Base-by-base conservation (phyloP, 306 rosid species). In the Sicyos edulis region DNA sequence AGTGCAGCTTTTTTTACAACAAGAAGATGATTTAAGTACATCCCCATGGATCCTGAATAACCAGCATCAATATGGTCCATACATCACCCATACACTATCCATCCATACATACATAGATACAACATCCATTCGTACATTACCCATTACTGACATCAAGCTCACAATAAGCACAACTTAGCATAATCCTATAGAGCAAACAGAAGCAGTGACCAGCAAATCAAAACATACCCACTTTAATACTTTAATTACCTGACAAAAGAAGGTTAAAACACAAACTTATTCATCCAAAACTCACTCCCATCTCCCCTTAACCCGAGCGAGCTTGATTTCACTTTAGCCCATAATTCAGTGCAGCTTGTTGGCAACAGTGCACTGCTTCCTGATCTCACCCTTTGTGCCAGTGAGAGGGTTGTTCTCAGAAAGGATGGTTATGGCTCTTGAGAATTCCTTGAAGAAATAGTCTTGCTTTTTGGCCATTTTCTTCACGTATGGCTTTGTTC, bases 401-500 rank as follows among this genome's bases (percentile, higher is more conserved):
- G 97, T 93, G 21, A 93, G 92, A 77, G 99, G 99, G 73, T 89
- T 93, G 85, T 93, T 93, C 73, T 93, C 99, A 47, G 99, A 93
- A 34, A 93, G 91, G 21, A 83, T 59, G 56, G 92, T 51, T 54
- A 93, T 85, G 69, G 99, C 99, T 75, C 84, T 85, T 0, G 96
- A 82, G 21, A 93, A 91, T 61, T 93, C 85, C 85, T 83, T 87
- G 84, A 88, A 90, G 89, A 90, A 93, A 75, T 90, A 93, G 78
- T 82, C 88, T 64, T 93, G 95, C 76, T 86, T 93, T 76, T 93
- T 93, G 49, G 98, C 98, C 98, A 93, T 93, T 70, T 91, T 93
- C 89, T 93, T 93, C 56, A 91, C 98, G 71, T 77, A 91, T 47
- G 98, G 98, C 73, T 83, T 90, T 17, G 98, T 93, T 79, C 97